Evolutionary conservation across 192 early-diverging fungal species (phyloP).

Genomic region (Dissophora globulifera): DNA sequence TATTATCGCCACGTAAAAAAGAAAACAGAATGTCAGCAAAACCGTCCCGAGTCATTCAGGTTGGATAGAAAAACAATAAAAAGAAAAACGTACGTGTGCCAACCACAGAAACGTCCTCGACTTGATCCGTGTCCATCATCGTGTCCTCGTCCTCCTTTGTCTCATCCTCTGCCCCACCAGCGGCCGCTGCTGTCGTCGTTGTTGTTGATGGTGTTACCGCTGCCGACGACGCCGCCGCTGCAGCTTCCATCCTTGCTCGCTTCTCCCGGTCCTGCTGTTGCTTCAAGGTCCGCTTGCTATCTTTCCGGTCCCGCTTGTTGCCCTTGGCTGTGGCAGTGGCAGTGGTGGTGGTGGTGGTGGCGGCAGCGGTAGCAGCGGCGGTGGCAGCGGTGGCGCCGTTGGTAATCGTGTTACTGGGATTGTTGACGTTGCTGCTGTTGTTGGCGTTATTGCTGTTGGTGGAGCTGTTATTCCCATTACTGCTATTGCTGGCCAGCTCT

Average conservation of each 20-base stretch:
- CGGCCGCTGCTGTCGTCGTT: too few relatives aligned
- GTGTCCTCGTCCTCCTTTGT: constrained; percentile 37
- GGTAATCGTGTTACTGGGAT: background rate
- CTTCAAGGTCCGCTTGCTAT: constrained; percentile 26
- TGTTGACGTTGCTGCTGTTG: too few relatives aligned
- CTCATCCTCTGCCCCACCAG: constrained; percentile 12
- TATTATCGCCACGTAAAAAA: background rate
- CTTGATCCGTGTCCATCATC: constrained; percentile 49
- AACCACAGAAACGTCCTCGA: constrained; percentile 38
- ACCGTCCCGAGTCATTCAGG: too few relatives aligned
- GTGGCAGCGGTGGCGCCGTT: too few relatives aligned
- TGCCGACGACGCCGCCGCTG: too few relatives aligned
- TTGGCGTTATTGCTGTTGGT: too few relatives aligned
- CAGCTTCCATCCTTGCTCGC: constrained; percentile 48
- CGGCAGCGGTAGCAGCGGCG: too few relatives aligned
- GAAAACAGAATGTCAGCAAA: background rate
- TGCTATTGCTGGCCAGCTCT: constrained; percentile 46
- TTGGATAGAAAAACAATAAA: too few relatives aligned
- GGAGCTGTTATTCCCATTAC: constrained; percentile 55
- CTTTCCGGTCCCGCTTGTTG: constrained; percentile 59
- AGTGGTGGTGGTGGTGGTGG: too few relatives aligned
- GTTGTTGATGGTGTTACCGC: too few relatives aligned
- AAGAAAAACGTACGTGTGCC: constrained; percentile 38
- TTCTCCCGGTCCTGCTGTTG: constrained; percentile 59
- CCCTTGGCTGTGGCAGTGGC: too few relatives aligned